Conservation (phyloP, 768 basidiomycete genomes). For the Boletus sp. region DNA sequence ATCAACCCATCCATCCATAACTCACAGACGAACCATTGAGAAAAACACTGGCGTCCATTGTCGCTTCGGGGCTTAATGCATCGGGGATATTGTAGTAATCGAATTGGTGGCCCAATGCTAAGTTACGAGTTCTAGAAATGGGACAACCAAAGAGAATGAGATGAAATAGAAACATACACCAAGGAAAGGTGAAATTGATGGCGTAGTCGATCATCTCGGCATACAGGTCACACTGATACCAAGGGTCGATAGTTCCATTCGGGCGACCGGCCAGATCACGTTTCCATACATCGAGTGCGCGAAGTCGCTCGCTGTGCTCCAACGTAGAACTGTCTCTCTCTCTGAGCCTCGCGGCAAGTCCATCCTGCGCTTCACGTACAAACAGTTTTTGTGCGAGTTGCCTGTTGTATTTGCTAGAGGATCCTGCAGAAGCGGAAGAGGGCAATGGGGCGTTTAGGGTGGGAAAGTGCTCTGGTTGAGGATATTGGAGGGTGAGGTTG, state of each 20-base stretch:
- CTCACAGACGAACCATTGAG: not conserved
- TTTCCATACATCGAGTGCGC: conserved; percentile 34
- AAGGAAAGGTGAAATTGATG: too few relatives aligned
- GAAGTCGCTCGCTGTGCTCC: conserved; percentile 20
- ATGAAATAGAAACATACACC: too few relatives aligned
- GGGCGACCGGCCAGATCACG: conserved; percentile 47
- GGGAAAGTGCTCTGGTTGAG: conserved; percentile 53
- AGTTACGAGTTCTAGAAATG: too few relatives aligned
- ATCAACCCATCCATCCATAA: not conserved
- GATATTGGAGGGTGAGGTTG: conserved; percentile 66
- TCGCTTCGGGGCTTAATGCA: not conserved
- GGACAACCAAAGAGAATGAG: not conserved
- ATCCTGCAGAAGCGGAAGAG: not conserved
- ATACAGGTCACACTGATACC: too few relatives aligned
- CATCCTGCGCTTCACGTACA: conserved; percentile 11
- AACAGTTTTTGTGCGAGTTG: conserved; percentile 10
- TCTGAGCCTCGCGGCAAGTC: conserved; percentile 3
- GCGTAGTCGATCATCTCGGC: too few relatives aligned
- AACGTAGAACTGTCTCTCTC: not conserved
- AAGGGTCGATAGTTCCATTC: conserved; percentile 57
- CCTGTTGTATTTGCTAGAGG: not conserved
- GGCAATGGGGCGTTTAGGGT: conserved; percentile 4
- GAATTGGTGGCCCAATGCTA: conserved; percentile 29
- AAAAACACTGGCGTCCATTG: not conserved
- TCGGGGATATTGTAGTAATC: conserved; percentile 44